phyloP scores from a whole-genome alignment of 2,329 filamentous ascomycete species.

The Fusarium acutatum region DNA sequence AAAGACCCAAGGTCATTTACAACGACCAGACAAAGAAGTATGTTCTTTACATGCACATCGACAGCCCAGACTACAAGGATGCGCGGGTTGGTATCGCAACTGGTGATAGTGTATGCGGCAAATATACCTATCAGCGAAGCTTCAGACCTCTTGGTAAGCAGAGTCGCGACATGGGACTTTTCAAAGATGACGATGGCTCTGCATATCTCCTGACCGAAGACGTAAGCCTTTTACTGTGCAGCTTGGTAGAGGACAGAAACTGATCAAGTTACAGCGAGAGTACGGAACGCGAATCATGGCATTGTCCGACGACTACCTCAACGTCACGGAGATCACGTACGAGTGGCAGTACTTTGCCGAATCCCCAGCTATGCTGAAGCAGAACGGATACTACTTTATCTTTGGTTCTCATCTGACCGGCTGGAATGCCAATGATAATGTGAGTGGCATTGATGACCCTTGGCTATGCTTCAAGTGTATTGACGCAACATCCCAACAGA shows the following conservation, averaged over 20 bases:
- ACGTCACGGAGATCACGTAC: constrained; percentile 58
- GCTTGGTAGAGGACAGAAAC: rapidly evolving
- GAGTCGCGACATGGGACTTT: constrained; percentile 67
- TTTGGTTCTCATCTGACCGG: constrained; percentile 67
- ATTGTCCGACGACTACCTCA: constrained; percentile 65
- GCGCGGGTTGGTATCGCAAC: constrained; percentile 72
- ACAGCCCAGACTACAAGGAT: constrained; percentile 67
- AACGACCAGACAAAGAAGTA: constrained; percentile 71
- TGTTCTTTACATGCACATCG: constrained; percentile 76
- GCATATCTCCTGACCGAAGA: constrained; percentile 72
- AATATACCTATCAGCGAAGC: constrained; percentile 55
- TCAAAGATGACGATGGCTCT: constrained; percentile 68
- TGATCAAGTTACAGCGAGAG: constrained; percentile 51
- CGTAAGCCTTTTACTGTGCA: constrained; percentile 47
- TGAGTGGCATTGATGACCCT: constrained; percentile 19
- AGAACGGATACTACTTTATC: constrained; percentile 68
- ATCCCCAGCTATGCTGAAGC: constrained; percentile 70
- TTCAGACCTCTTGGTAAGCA: constrained; percentile 46
- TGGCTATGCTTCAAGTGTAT: rapidly evolving
- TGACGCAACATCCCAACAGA: constrained; percentile 18
- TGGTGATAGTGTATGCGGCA: constrained; percentile 65
- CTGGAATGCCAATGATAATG: constrained; percentile 71
- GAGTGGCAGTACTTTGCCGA: constrained; percentile 66
- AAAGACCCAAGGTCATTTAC: constrained; percentile 74
- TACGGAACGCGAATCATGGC: constrained; percentile 67